Evolutionary conservation across 805 yeast species (phyloP), one percentile per base, ranked within the genome.

Genomic region (Schizosaccharomyces lindneri): DNA sequence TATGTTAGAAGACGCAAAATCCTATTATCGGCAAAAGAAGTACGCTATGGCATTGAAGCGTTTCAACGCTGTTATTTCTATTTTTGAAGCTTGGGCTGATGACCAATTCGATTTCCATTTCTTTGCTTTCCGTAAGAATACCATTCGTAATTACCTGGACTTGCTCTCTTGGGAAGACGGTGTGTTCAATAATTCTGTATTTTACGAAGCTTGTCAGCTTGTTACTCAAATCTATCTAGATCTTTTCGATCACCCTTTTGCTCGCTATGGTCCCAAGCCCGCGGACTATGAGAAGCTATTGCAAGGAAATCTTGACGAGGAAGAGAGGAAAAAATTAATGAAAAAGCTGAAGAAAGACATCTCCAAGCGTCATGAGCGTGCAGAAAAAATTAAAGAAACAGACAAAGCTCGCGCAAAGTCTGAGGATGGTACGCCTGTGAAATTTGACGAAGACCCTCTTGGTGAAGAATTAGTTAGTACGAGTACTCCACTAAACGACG

Each of bases 61-160:
- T 67, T 86, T 78, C 69, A 71, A 74, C 55, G 82, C 87, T 1
- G 76, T 88, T 59, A 74, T 81, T 60, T 80, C 81, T 63, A 79
- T 85, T 39, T 88, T 81, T 71, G 77, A 80, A 55, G 84, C 81
- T 61, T 88, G 81, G 72, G 79, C 76, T 68, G 80, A 79, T 64
- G 98, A 93, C 69, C 97, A 93, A 73, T 78, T 84, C 65, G 99
- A 93, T 70, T 93, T 90, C 82, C 97, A 93, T 70, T 83, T 85
- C 59, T 93, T 87, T 70, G 85, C 95, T 69, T 80, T 86, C 77
- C 80, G 96, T 72, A 81, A 84, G 66, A 97, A 97, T 27, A 87
- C 97, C 5, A 83, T 90, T 31, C 79, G 95, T 65, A 83, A 90
- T 7, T 93, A 90, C 69, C 66, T 85, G 36, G 82, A 81, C 21